A percentile compares a stretch with the other conserved stretches of the same genome.
Evolutionary conservation across 129 eudicot genomes (phyloP).

Genomic region (Flaveria robusta): DNA sequence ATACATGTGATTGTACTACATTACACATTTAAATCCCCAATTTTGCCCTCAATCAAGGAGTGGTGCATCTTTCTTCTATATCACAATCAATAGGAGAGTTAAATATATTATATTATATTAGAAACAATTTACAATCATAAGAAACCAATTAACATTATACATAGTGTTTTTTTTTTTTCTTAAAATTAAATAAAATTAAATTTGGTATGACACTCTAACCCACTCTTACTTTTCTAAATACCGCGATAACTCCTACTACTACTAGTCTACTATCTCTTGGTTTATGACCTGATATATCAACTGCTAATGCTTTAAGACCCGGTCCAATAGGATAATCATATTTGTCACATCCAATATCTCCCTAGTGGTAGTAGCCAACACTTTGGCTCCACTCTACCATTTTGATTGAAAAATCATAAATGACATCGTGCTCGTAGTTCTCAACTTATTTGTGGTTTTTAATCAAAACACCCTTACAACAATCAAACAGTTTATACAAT

Average conservation of each 20-base stretch:
- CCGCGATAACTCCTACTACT: too few species aligned
- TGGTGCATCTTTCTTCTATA: neutral
- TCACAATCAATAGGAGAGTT: neutral
- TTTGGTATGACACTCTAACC: too few species aligned
- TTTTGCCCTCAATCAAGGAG: neutral
- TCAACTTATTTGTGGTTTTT: too few species aligned
- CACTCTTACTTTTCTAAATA: too few species aligned
- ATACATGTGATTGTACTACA: slow-evolving; percentile 23
- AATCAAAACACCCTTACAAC: too few species aligned
- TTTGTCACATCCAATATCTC: neutral
- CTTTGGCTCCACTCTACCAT: neutral
- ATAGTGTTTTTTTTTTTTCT: too few species aligned
- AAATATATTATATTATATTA: too few species aligned
- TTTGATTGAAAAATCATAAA: neutral
- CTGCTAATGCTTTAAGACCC: neutral
- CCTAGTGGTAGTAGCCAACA: neutral
- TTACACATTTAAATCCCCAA: slow-evolving; percentile 6
- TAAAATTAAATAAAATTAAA: too few species aligned
- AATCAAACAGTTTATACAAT: neutral
- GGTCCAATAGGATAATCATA: neutral
- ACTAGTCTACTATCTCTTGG: too few species aligned
- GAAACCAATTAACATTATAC: too few species aligned
- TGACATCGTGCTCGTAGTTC: neutral
- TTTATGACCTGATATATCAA: too few species aligned
- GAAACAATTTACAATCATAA: too few species aligned